Evolutionary conservation across 345 rosid genomes (phyloP).

Genomic region (Raphanus sativus): DNA sequence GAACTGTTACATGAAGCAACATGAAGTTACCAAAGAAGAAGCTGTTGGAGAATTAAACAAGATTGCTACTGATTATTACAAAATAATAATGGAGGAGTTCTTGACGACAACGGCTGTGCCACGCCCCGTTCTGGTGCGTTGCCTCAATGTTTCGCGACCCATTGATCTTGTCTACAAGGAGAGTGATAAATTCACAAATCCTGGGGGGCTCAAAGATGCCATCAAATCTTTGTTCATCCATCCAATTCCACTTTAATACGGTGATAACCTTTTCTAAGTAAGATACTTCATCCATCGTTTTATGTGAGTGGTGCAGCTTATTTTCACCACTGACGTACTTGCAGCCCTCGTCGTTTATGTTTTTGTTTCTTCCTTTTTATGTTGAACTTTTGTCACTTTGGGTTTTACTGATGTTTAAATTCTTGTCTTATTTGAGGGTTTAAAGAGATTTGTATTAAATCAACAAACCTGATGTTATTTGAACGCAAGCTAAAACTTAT

Average conservation of each 20-base stretch:
- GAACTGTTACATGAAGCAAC: slow-evolving; percentile 21
- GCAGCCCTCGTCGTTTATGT: background rate
- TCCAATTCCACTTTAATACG: background rate
- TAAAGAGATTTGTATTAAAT: too few relatives aligned
- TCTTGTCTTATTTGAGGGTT: too few relatives aligned
- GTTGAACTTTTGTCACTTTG: too few relatives aligned
- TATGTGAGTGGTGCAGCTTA: background rate
- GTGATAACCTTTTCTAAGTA: background rate
- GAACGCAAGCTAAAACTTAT: too few relatives aligned
- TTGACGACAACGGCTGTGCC: slow-evolving; percentile 3
- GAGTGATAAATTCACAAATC: background rate
- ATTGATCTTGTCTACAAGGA: background rate
- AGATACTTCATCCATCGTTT: background rate
- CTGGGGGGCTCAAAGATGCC: background rate
- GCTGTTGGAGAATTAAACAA: background rate
- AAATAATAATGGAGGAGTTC: slow-evolving; percentile 6
- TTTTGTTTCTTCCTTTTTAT: too few relatives aligned
- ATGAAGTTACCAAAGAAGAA: slow-evolving; percentile 9
- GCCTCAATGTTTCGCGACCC: background rate
- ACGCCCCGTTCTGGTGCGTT: background rate
- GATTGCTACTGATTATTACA: background rate
- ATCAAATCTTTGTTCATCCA: background rate
- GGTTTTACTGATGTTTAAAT: too few relatives aligned
- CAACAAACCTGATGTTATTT: too few relatives aligned
- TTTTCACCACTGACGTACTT: background rate